phyloP scores from a whole-genome alignment of 306 rosid genomes.

The Dicorynia guianensis region DNA sequence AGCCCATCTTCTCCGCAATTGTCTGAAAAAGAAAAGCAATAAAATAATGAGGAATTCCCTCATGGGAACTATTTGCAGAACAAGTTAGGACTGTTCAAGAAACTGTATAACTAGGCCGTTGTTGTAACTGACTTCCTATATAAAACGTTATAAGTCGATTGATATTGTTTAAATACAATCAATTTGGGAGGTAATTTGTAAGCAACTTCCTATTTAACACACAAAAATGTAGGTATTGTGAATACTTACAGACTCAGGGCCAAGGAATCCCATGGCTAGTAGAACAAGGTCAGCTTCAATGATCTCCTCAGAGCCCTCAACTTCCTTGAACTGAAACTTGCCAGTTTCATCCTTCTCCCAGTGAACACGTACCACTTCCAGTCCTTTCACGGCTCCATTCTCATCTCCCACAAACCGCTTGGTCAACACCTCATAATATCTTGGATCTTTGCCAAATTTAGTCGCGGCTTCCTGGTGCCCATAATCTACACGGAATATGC shows the following conservation, averaged over 20 bases:
- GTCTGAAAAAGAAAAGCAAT: slow-evolving; percentile 53
- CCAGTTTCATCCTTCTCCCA: slow-evolving; percentile 96
- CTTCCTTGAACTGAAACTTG: slow-evolving; percentile 81
- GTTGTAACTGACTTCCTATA: no score
- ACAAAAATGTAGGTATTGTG: not conserved
- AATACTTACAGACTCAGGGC: slow-evolving; percentile 90
- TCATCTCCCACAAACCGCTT: slow-evolving; percentile 94
- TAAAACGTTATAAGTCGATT: no score
- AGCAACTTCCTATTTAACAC: not conserved
- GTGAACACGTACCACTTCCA: slow-evolving; percentile 72
- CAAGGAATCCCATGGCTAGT: slow-evolving; percentile 99
- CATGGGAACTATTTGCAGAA: not conserved
- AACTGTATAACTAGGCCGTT: not conserved
- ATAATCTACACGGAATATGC: slow-evolving; percentile 88
- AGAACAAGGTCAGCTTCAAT: slow-evolving; percentile 86
- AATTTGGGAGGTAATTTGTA: no score
- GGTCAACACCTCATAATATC: slow-evolving; percentile 88
- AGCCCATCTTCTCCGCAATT: slow-evolving; percentile 73
- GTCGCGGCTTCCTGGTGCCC: slow-evolving; percentile 96
- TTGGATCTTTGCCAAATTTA: slow-evolving; percentile 94
- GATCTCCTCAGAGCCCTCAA: slow-evolving; percentile 91
- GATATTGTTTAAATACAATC: no score
- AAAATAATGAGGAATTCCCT: slow-evolving; percentile 13
- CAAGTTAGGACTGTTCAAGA: not conserved
- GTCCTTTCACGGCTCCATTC: slow-evolving; percentile 80